Conservation (phyloP, 768 basidiomycete genomes). For the Termitomyces sp. region DNA sequence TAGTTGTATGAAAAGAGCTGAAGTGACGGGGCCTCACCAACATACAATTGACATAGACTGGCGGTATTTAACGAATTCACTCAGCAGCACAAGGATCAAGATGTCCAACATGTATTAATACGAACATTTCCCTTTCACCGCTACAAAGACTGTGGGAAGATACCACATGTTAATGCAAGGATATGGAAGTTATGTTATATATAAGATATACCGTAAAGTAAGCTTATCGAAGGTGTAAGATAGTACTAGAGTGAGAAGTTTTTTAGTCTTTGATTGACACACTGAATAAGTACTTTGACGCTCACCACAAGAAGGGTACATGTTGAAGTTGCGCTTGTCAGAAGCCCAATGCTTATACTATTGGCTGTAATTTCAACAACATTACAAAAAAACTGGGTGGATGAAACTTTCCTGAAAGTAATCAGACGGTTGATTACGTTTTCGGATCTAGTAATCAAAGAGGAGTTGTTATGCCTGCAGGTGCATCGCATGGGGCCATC, state of each 20-base stretch:
- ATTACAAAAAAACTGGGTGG: not conserved
- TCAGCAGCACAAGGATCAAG: not conserved
- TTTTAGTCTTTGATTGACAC: not conserved
- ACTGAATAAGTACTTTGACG: not conserved
- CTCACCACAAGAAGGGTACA: not conserved
- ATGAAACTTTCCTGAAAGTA: not conserved
- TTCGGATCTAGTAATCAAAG: not conserved
- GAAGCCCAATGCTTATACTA: not conserved
- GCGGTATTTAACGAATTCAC: not conserved
- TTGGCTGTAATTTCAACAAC: not conserved
- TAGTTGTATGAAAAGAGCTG: no score
- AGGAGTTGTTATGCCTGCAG: not conserved
- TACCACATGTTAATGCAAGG: not conserved
- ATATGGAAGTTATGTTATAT: not conserved
- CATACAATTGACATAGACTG: not conserved
- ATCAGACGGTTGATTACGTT: not conserved
- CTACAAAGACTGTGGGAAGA: not conserved
- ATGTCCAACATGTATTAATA: not conserved
- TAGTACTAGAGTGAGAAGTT: not conserved
- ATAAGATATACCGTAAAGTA: not conserved
- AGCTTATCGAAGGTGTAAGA: not conserved
- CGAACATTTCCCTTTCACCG: not conserved
- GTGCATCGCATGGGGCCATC: not conserved
- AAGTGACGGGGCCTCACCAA: not conserved
- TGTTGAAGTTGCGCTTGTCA: not conserved